A percentile compares a stretch with the other conserved stretches of the same genome.
These are phyloP conservation scores for Blastomyces percursus DNA, from an alignment of 2,329 filamentous ascomycete species.

Conservation along the genomic window DNA sequence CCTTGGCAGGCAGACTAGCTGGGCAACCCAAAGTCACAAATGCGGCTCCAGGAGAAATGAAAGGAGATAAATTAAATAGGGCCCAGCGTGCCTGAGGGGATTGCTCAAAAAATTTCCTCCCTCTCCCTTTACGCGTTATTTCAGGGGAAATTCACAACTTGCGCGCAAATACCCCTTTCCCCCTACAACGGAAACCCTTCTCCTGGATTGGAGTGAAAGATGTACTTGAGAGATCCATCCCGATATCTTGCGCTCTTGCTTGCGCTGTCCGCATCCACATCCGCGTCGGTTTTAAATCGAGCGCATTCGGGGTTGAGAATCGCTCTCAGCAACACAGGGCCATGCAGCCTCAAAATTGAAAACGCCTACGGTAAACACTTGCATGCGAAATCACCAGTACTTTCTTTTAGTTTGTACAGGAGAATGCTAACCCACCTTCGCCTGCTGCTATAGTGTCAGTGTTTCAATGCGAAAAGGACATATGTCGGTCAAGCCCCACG, in stretches of 20 bases:
- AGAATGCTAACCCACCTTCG: neutral
- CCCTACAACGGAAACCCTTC: neutral
- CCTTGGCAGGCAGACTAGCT: too few relatives aligned
- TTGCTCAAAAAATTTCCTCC: too few relatives aligned
- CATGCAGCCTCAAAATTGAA: neutral
- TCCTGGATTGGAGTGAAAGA: neutral
- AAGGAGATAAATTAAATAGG: too few relatives aligned
- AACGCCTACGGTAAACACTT: neutral
- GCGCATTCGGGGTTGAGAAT: neutral
- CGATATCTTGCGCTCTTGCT: neutral
- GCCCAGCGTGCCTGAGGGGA: too few relatives aligned
- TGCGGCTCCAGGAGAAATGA: too few relatives aligned
- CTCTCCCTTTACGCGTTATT: too few relatives aligned
- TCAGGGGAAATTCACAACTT: too few relatives aligned
- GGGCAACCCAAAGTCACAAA: too few relatives aligned
- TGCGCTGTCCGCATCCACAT: neutral
- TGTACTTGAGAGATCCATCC: neutral
- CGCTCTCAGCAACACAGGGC: neutral
- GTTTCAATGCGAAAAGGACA: neutral
- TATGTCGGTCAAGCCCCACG: neutral
- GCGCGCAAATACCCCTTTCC: neutral
- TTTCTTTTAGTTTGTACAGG: neutral
- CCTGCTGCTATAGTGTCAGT: neutral
- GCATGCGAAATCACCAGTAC: neutral
- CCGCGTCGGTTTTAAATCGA: neutral